These are phyloP conservation scores for Phytopythium helicoides DNA, from an alignment of 352 stramenopile species.

Conservation along the genomic window DNA sequence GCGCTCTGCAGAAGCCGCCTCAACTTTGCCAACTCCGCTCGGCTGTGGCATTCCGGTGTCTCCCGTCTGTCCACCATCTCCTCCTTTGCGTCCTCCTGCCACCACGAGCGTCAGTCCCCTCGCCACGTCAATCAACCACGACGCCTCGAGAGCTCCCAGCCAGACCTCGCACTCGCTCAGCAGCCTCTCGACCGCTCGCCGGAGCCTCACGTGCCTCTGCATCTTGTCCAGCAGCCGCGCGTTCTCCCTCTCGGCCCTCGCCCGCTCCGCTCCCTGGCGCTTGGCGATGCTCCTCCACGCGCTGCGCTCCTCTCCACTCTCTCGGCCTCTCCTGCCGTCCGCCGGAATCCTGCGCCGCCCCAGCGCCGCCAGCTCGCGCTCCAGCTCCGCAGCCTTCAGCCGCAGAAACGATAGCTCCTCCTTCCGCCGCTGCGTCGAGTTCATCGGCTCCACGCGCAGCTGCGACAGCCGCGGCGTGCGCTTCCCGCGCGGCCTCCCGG, in stretches of 20 bases:
- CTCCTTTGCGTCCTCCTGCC: neutral
- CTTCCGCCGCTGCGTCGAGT: conserved; percentile 5
- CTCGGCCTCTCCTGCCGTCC: no score
- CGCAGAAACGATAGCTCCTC: conserved; percentile 5
- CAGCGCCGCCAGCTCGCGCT: neutral
- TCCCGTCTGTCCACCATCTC: neutral
- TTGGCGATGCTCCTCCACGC: neutral
- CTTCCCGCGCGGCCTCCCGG: no score
- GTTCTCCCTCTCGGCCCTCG: neutral
- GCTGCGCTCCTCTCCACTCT: neutral
- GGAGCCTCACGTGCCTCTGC: neutral
- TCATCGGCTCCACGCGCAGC: neutral
- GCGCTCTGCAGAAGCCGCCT: no score
- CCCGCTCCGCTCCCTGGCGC: neutral
- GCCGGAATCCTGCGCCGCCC: neutral
- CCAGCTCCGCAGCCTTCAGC: neutral
- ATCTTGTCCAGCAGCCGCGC: neutral
- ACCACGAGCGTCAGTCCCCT: no score
- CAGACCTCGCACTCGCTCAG: neutral
- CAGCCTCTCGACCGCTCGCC: neutral
- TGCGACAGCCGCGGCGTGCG: no score
- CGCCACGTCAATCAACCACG: no score
- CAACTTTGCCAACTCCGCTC: no score
- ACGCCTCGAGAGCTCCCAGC: no score
- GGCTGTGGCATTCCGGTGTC: no score